Base-by-base conservation (phyloP, 2,329 filamentous ascomycete genomes). In the Aspergillus sp. region DNA sequence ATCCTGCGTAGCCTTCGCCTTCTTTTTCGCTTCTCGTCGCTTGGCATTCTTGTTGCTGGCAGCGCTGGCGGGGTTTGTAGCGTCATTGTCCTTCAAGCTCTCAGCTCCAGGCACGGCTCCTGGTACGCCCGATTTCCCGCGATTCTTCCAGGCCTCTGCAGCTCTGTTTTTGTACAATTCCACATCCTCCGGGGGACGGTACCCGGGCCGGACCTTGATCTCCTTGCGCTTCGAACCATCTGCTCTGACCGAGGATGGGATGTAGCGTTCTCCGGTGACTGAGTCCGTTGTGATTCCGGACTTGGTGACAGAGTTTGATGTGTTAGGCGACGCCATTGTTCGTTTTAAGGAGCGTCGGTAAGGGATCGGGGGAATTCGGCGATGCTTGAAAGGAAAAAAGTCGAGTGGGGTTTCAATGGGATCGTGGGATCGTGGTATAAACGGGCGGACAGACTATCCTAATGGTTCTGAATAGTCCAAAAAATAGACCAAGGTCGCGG, bases 161-260 rank as follows among this genome's bases (percentile, higher is more conserved):
- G 88, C 92, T 57, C 90, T 88, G 75, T 96, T 97, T 79, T 92
- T 96, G 83, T 99, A 99, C 46, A 96, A 82, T 71, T 97, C 92
- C 62, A 98, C 89, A 75, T 99, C 95, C 77, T 99, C 95, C 0
- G 93, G 91, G 1, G 95, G 96, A 34, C 88, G 87, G 77, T 97
- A 99, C 54, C 95, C 96, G 0, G 95, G 93, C 30, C 91, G 87
- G 60, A 99, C 91, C 70, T 91, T 91, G 72, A 98, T 98, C 69
- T 96, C 93, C 71, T 90, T 96, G 56, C 95, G 87, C n/a, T 90
- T 90, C 51, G 89, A 91, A 57, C 95, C 95, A 72, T 99, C 95
- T 22, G 95, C 79, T 54, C 96, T 89, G 44, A 86, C 80, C 0
- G 93, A 98, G 44, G 93, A 85, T 24, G 95, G 95, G 57, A 99